Evolutionary conservation across 176 grass and related monocot genomes (phyloP).

Genomic region (Oryza brachyantha): DNA sequence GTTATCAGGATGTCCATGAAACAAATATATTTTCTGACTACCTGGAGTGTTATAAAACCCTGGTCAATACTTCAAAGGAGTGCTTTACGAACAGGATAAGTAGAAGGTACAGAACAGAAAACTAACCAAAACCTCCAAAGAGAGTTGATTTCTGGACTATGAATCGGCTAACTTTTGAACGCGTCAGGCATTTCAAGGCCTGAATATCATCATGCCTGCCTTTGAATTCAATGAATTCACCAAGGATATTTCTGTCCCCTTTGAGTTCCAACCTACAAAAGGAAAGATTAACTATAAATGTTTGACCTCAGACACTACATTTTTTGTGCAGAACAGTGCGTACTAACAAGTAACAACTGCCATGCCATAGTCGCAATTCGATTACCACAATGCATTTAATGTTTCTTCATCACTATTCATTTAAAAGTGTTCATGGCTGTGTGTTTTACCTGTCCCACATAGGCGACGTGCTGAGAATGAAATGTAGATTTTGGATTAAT

Average conservation of each 20-base stretch:
- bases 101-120: background rate
- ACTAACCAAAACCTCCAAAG: conserved; percentile 68
- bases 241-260: conserved; percentile 73
- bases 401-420: background rate
- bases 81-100: background rate
- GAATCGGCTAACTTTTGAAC: conserved; percentile 81
- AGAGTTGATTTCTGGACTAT: conserved; percentile 81
- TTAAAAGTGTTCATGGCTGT: background rate
- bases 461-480: conserved; percentile 79
- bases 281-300: background rate
- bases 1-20: background rate
- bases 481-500: conserved; percentile 62
- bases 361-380: too few species aligned
- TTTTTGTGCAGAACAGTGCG: background rate
- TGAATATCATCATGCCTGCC: conserved; percentile 74
- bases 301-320: background rate
- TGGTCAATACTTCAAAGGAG: background rate
- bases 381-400: too few species aligned
- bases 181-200: conserved; percentile 76
- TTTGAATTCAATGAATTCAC: conserved; percentile 96
- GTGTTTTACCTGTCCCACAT: conserved; percentile 89
- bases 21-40: conserved; percentile 8
- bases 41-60: background rate
- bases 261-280: conserved; percentile 77
- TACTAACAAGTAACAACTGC: conserved; percentile 10